A percentile compares a stretch with the other conserved stretches of the same genome.
Evolutionary conservation across 306 rosid genomes (phyloP).

Genomic region (Rubus idaeus): DNA sequence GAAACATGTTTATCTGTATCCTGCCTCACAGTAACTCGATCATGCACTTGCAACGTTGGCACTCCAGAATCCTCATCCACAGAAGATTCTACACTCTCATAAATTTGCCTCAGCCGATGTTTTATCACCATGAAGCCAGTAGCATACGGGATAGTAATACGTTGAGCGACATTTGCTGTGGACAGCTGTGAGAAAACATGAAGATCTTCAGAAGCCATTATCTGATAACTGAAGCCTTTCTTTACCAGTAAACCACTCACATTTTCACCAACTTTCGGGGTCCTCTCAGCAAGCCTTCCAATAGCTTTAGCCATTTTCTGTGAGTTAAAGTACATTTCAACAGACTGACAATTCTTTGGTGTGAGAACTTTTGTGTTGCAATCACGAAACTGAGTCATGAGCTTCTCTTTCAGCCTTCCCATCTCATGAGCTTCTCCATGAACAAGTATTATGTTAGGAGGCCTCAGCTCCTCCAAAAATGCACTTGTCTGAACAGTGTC

Average conservation of each 20-base stretch:
- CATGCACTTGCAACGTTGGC: conserved; percentile 67
- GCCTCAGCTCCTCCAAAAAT: conserved; percentile 87
- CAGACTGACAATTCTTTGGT: conserved; percentile 90
- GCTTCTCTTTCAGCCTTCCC: conserved; percentile 98
- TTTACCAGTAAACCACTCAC: conserved; percentile 83
- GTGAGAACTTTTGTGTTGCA: conserved; percentile 81
- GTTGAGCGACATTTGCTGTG: conserved; percentile 74
- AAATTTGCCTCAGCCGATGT: conserved; percentile 73
- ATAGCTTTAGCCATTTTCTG: conserved; percentile 95
- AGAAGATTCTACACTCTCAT: conserved; percentile 71
- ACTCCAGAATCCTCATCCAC: conserved; percentile 79
- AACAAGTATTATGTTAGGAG: conserved; percentile 90
- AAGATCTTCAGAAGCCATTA: conserved; percentile 92
- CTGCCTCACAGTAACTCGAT: conserved; percentile 68
- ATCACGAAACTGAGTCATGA: conserved; percentile 67
- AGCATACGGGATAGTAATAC: conserved; percentile 82
- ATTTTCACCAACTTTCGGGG: conserved; percentile 67
- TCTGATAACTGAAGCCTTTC: conserved; percentile 90
- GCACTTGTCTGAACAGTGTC: conserved; percentile 94
- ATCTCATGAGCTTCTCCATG: conserved; percentile 96
- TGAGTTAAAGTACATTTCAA: conserved; percentile 87
- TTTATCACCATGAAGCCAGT: conserved; percentile 57
- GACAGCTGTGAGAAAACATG: conserved; percentile 89
- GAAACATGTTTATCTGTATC: conserved; percentile 85
- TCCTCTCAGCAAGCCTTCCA: conserved; percentile 77